Conservation (phyloP, 441 rosid species). For the Pelargonium australe region DNA sequence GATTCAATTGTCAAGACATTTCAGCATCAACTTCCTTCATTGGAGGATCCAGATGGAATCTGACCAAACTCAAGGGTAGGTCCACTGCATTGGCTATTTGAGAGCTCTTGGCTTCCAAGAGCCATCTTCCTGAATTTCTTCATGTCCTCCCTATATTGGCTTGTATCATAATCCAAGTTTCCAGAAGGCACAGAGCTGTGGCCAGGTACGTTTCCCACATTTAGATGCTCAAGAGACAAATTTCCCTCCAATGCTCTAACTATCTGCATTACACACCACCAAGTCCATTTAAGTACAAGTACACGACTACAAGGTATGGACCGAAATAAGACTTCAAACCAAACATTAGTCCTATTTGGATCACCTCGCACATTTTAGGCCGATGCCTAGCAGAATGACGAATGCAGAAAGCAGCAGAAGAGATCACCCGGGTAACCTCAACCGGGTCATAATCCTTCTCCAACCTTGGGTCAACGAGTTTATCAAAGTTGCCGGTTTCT, state of each 20-base stretch:
- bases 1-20: constrained; percentile 18
- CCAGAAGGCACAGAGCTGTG: constrained; percentile 54
- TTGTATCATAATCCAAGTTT: constrained; percentile 75
- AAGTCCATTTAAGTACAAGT: not conserved
- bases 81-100: constrained; percentile 50
- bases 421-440: constrained; percentile 86
- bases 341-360: not conserved
- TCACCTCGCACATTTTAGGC: constrained; percentile 94
- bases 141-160: constrained; percentile 81
- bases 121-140: constrained; percentile 82
- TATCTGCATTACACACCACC: constrained; percentile 40
- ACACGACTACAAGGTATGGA: not conserved
- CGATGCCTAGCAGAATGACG: constrained; percentile 83
- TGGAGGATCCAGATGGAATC: constrained; percentile 79
- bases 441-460: constrained; percentile 45
- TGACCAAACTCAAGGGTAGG: constrained; percentile 71
- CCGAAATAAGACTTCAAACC: not conserved
- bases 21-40: constrained; percentile 41
- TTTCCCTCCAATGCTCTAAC: constrained; percentile 89
- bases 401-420: constrained; percentile 89
- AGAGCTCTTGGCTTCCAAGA: constrained; percentile 60
- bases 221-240: constrained; percentile 60
- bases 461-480: constrained; percentile 58
- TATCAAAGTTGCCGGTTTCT: constrained; percentile 66
- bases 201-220: constrained; percentile 82